Base-by-base conservation (phyloP, 257 asterid species). In the Capsicum baccatum region DNA sequence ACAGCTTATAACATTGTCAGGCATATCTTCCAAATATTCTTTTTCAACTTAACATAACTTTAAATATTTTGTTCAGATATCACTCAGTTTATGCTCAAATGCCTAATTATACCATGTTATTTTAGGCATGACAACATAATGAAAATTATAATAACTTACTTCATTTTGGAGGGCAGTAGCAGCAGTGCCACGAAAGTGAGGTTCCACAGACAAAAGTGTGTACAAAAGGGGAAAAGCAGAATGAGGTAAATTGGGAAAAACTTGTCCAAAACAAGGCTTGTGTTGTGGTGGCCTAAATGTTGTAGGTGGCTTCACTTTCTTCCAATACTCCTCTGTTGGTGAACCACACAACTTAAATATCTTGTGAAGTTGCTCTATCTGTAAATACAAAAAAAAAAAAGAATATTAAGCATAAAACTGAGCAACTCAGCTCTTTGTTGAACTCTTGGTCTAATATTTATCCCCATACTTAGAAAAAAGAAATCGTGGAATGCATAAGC, bases 331-430 rank as follows among this genome's bases (percentile, higher is more conserved):
- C 81, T 94, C 98, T 4, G 93, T 60, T 8, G 98, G 97, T 58
- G 98, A 90, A 4, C 98, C 97, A 86, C 96, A 94, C 4, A 94
- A 90, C 92, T 94, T 94, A 87, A 93, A 93, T 14, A 94, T 94
- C 90, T 86, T 94, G 85, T 94, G 98, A 60, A 94, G 92, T 82
- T 94, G 98, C 69, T 94, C 98, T 84, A 94, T 89, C 98, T 93
- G 85, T 83, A 57, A 42, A 60, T 16, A 26, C 33, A 26, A 21
- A 21, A 37, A 21, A 37, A 16, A 15, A 16, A 3, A 2, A 57
- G 19, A 3, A 57, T 6, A 57, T 26, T 26, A 16, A 57, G 8
- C 19, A 16, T 6, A 14, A 14, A 57, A 57, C 16, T 57, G 19
- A 59, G 33, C 21, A 59, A 59, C 9, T 59, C 3, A 2, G 21